These are phyloP conservation scores for Populus nigra DNA, from an alignment of 345 rosid species.

Conservation along the genomic window DNA sequence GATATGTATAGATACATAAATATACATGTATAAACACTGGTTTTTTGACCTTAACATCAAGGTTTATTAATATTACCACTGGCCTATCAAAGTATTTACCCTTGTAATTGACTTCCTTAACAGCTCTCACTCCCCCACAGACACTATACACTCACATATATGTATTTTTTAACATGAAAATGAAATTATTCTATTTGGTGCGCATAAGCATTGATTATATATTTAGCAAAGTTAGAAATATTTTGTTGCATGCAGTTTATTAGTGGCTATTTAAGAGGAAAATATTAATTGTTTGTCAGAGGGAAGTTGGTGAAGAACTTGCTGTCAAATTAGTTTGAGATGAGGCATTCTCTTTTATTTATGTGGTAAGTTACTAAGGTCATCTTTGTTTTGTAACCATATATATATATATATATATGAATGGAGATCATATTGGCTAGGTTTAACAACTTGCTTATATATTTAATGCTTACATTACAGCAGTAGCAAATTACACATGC, in stretches of 20 bases:
- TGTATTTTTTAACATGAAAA: neutral
- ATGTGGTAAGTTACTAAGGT: neutral
- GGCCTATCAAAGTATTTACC: neutral
- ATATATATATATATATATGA: neutral
- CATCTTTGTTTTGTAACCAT: neutral
- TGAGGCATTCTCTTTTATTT: neutral
- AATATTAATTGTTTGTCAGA: conserved; percentile 5
- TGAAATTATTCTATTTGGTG: neutral
- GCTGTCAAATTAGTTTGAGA: conserved; percentile 3
- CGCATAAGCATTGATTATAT: neutral
- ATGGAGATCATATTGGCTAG: neutral
- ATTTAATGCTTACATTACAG: too few species aligned
- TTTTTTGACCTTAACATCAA: neutral
- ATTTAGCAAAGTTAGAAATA: neutral
- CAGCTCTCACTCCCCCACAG: neutral
- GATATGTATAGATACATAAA: neutral
- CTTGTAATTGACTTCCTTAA: neutral
- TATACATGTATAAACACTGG: neutral
- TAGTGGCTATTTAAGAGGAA: neutral
- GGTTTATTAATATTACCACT: neutral
- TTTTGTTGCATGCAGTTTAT: conserved; percentile 14
- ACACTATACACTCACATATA: neutral
- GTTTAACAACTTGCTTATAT: neutral
- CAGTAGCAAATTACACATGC: too few species aligned
- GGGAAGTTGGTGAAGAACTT: conserved; percentile 16